Base-by-base conservation (phyloP, 2,329 filamentous ascomycete genomes). In the Penicillium crustosum region DNA sequence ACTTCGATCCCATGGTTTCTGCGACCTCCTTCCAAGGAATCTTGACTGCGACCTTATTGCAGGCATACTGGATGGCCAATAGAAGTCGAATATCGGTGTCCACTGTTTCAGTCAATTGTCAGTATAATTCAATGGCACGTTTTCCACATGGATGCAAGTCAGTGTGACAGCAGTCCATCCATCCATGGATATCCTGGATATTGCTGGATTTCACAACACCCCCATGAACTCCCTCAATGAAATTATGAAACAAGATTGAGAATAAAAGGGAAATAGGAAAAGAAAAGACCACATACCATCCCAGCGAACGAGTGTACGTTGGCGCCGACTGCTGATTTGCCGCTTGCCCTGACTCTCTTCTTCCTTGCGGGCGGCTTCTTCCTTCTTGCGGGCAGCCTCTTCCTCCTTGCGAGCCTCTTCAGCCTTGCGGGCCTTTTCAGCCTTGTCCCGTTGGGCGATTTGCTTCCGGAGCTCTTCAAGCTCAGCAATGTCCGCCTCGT, bases 21-120 rank as follows among this genome's bases (percentile, higher is more conserved):
- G 77, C 78, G 23, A 80, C 70, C 2, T 73, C 59, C 1, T 66
- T 62, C 76, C 77, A 81, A 9, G 79, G 79, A 21, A 81, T 70
- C 54, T 71, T 76, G 19, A 79, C 58, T 1, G 68, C 67, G 4
- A 66, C 47, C 3, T 60, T 50, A 36, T 75, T 77, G 63, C 77
- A 80, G 7, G 71, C 71, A 7, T 73, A 75, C 29, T 79, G 76
- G 0, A 80, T 67, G 0, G 71, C 70, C 15, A 81, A 65, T 6
- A 81, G 68, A 8, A 81, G 69, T 9, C 74, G 69, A 55, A 74
- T 75, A 55, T 80, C 73, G n/a, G 76, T 63, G 10, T 79, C 74
- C 47, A 74, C 77, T 80, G 33, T 31, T 10, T 0, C 21, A 48
- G 27, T 43, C 38, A 31, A 38, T 38, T 8, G 44, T 71, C 48